Evolutionary conservation across 768 basidiomycete species (phyloP), one percentile per base, ranked within the genome.

Genomic region (Podaxis sp.): DNA sequence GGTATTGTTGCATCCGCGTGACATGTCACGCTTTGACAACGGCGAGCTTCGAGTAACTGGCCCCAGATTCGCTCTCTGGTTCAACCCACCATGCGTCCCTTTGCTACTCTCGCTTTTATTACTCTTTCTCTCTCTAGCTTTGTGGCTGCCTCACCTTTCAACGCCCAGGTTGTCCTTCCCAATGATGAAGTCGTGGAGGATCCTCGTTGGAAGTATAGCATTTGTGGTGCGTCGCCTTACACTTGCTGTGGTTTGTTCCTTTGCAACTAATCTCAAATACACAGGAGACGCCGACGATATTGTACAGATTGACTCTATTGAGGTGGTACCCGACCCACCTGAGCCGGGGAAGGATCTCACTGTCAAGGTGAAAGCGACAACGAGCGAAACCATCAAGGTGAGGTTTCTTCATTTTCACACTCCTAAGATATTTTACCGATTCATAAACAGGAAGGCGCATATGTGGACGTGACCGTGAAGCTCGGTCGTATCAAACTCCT

Each of bases 401-500:
- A 28, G 76, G 56, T 32, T 32, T 13, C 21, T 59, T 7, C 16
- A 3, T 55, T 13, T 59, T 40, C 55, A 21, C 35, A 38, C 11
- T 50, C 55, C 35, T 37, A 10, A 47, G 36, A 21, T 18, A 23
- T 42, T 46, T 60, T 27, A 61, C 57, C 61, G n/a, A 57, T 9
- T 9, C 4, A 21, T 23, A 13, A 57, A 16, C 64, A 98, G 95
- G 88, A 95, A 4, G 97, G 97, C 4, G 91, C 96, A 40, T 91
- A 84, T 67, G 96, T 90, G 6, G 87, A 95, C 65, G 94, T 99
- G 3, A 74, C 75, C 1, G 96, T 99, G 59, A 98, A 98, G 73
- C 79, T 98, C n/a, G 97, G 97, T 25, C 75, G 93, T 28, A 84
- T 99, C 69, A 97, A 93, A 77, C 71, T 98, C n/a, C 76, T 98